Conservation (phyloP, 2,329 filamentous ascomycete genomes). For the Cladosporium phlei region DNA sequence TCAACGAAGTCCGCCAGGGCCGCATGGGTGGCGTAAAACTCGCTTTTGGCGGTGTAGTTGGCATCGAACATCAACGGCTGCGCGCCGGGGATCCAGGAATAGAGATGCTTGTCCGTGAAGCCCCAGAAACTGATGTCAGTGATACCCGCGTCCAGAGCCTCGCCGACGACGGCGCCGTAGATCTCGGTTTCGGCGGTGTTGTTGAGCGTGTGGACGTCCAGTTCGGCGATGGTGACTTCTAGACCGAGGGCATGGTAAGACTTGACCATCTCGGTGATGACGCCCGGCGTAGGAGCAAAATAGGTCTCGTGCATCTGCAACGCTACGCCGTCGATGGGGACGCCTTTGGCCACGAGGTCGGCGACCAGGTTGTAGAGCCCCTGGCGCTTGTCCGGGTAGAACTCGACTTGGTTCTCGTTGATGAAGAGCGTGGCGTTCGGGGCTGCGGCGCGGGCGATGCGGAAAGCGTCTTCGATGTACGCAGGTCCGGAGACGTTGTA, state of each 20-base stretch:
- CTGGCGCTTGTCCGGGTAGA: not conserved
- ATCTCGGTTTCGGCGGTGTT: not conserved
- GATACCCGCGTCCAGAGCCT: not conserved
- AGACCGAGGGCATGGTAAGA: not conserved
- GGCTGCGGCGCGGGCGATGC: not conserved
- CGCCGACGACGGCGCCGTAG: not conserved
- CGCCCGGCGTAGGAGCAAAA: not conserved
- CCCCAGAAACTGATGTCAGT: not conserved
- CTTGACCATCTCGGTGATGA: not conserved
- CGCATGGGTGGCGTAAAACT: not conserved
- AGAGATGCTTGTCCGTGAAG: not conserved
- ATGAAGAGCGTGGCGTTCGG: not conserved
- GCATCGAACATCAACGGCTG: not conserved
- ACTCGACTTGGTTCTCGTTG: not conserved
- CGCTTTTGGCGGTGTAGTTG: not conserved
- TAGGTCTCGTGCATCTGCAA: not conserved
- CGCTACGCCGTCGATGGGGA: not conserved
- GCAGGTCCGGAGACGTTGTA: not conserved
- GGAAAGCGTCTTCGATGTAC: not conserved
- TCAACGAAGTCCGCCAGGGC: not conserved
- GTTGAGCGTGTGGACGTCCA: not conserved
- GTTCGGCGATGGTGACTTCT: not conserved
- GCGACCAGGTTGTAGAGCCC: not conserved
- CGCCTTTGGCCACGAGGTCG: not conserved
- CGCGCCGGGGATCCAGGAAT: not conserved